Conservation (phyloP, 139 green algal genomes). For the Nannochloris sp. region DNA sequence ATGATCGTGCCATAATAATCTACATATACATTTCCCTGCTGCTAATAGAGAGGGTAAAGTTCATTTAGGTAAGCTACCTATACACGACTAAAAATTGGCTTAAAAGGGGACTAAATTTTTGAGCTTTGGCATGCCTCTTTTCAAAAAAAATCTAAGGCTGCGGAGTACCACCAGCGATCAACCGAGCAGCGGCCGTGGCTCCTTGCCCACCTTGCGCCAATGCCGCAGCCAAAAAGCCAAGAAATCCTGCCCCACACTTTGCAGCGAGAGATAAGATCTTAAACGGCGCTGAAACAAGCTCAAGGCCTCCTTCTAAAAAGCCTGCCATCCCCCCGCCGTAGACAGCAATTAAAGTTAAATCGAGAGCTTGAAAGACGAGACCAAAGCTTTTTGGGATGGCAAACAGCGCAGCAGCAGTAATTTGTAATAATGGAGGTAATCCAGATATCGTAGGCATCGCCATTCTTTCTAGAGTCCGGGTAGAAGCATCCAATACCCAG, state of each 20-base stretch:
- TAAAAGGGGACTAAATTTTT: no score
- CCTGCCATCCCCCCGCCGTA: background rate
- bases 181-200: no score
- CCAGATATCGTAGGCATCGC: background rate
- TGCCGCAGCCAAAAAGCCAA: no score
- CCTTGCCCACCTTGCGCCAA: no score
- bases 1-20: no score
- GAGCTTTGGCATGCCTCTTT: no score
- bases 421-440: background rate
- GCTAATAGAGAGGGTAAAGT: no score
- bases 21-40: no score
- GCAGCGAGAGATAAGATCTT: background rate
- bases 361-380: background rate
- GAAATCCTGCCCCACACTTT: background rate
- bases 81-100: no score
- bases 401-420: background rate
- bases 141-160: no score
- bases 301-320: background rate
- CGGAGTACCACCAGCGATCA: no score
- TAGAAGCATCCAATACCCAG: constrained; percentile 1
- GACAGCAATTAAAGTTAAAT: background rate
- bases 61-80: no score
- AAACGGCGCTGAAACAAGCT: background rate
- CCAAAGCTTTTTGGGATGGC: background rate
- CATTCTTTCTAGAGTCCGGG: background rate